These are phyloP conservation scores for Penicillium italicum DNA, from an alignment of 2,329 filamentous ascomycete genomes.

Conservation along the genomic window DNA sequence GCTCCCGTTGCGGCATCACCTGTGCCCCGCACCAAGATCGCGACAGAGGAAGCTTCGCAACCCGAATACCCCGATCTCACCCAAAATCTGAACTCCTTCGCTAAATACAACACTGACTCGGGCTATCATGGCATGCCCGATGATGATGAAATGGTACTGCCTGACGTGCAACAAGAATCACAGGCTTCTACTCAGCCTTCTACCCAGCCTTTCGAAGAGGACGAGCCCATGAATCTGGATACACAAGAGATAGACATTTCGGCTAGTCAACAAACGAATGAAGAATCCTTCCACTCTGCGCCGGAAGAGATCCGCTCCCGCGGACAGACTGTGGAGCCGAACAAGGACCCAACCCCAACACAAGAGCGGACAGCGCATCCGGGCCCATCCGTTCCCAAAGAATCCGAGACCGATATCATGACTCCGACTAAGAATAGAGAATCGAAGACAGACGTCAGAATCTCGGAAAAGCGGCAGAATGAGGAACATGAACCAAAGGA, in stretches of 20 bases:
- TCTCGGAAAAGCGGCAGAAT: slow-evolving; percentile 1
- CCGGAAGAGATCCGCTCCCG: slow-evolving; percentile 37
- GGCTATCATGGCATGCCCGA: slow-evolving; percentile 48
- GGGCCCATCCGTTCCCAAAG: not conserved
- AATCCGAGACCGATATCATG: slow-evolving; percentile 3
- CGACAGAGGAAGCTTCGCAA: slow-evolving; percentile 19
- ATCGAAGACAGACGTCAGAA: slow-evolving; percentile 3
- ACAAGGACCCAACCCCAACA: slow-evolving; percentile 27
- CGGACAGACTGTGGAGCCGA: slow-evolving; percentile 38
- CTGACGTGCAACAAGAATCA: slow-evolving; percentile 30
- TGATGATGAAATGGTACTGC: slow-evolving; percentile 39
- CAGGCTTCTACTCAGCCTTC: slow-evolving; percentile 34
- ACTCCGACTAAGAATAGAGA: slow-evolving; percentile 4
- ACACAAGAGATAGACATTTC: slow-evolving; percentile 24
- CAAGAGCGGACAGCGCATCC: slow-evolving; percentile 13
- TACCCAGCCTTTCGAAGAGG: slow-evolving; percentile 32
- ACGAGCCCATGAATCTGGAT: slow-evolving; percentile 20
- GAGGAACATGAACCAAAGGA: slow-evolving; percentile 8
- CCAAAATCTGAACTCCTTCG: slow-evolving; percentile 39
- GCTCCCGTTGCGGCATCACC: slow-evolving; percentile 13
- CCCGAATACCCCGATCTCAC: slow-evolving; percentile 30
- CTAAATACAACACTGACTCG: slow-evolving; percentile 44
- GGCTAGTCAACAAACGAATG: slow-evolving; percentile 39
- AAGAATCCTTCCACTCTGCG: slow-evolving; percentile 48
- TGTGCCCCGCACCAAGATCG: slow-evolving; percentile 19